These are phyloP conservation scores for Oemleria cerasiformis DNA, from an alignment of 306 rosid genomes.

Conservation along the genomic window DNA sequence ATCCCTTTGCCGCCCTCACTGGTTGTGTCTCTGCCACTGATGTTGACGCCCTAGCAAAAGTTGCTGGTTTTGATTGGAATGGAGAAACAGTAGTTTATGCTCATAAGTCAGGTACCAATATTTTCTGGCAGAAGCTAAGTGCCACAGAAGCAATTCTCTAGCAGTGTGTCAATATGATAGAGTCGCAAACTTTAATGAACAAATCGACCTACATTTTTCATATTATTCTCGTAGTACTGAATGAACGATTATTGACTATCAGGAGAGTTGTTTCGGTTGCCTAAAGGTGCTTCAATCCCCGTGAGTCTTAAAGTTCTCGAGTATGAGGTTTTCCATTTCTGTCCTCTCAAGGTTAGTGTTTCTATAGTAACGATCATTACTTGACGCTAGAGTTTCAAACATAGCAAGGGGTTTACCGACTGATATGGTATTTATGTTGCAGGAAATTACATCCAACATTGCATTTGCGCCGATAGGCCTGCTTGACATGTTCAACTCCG, in stretches of 20 bases:
- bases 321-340: conserved; percentile 83
- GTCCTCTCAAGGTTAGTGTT: conserved; percentile 61
- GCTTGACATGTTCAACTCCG: conserved; percentile 74
- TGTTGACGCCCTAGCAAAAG: conserved; percentile 59
- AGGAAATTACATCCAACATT: conserved; percentile 58
- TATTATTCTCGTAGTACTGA: not conserved
- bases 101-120: conserved; percentile 56
- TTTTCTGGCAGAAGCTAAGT: not conserved
- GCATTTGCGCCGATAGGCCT: conserved; percentile 84
- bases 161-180: not conserved
- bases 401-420: not conserved
- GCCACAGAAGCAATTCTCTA: not conserved
- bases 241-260: conserved; percentile 13
- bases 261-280: conserved; percentile 76
- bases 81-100: conserved; percentile 68
- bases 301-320: conserved; percentile 76
- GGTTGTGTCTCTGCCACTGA: conserved; percentile 59
- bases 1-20: conserved; percentile 79
- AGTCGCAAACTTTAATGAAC: not conserved
- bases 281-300: conserved; percentile 76
- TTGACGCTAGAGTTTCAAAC: not conserved
- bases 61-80: conserved; percentile 68
- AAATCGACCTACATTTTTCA: not conserved
- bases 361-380: not conserved
- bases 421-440: conserved; percentile 7